phyloP scores from a whole-genome alignment of 306 rosid genomes.

The Macrotyloma uniflorum region DNA sequence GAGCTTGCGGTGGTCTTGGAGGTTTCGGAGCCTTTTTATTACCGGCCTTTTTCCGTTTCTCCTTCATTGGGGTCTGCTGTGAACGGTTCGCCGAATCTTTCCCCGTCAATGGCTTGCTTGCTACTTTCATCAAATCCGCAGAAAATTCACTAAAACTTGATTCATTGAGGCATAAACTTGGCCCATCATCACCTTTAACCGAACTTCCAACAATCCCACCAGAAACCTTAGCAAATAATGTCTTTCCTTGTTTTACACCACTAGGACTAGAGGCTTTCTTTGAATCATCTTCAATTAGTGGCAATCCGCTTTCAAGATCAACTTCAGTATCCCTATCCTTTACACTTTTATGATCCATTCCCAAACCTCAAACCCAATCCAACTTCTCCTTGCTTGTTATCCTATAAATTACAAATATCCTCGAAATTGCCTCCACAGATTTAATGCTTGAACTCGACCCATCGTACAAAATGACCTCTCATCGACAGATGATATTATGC shows the following conservation, averaged over 20 bases:
- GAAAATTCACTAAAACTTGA: conserved; percentile 42
- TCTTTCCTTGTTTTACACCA: conserved; percentile 46
- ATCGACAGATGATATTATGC: conserved; percentile 19
- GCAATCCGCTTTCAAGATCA: conserved; percentile 74
- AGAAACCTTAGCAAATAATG: conserved; percentile 48
- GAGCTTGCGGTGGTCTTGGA: conserved; percentile 91
- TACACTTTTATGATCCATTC: conserved; percentile 51
- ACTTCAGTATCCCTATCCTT: conserved; percentile 49
- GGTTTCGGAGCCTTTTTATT: conserved; percentile 77
- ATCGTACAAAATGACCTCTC: conserved; percentile 34
- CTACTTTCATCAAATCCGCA: conserved; percentile 38
- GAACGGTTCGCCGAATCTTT: conserved; percentile 30
- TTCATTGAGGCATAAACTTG: conserved; percentile 38
- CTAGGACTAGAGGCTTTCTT: conserved; percentile 41
- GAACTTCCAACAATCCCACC: conserved; percentile 50
- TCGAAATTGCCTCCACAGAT: conserved; percentile 21
- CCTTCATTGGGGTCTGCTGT: conserved; percentile 51
- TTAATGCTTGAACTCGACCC: conserved; percentile 44
- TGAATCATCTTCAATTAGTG: conserved; percentile 54
- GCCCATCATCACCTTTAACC: conserved; percentile 45
- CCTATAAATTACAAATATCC: conserved; percentile 20
- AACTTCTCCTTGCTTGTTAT: conserved; percentile 13
- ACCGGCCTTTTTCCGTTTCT: conserved; percentile 63
- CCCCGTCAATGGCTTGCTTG: conserved; percentile 42
- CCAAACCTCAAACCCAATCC: conserved; percentile 36